phyloP scores from a whole-genome alignment of 75 land plant genomes.

The Cupressus sempervirens region DNA sequence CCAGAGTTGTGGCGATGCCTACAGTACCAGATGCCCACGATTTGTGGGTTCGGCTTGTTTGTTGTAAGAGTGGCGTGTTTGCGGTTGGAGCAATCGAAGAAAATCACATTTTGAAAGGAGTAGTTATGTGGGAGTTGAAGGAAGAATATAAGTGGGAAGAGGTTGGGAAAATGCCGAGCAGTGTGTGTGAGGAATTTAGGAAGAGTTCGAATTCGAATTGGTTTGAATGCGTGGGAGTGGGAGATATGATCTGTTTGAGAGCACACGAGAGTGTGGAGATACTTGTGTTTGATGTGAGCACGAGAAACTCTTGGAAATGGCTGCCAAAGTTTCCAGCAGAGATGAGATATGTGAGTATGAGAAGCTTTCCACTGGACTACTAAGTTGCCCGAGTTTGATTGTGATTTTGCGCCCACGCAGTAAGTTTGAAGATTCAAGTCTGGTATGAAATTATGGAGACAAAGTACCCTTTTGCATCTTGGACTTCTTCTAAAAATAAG shows the following conservation, averaged over 20 bases:
- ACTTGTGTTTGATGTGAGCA: not conserved
- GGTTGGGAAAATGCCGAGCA: no score
- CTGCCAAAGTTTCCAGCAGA: not conserved
- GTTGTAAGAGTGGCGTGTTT: not conserved
- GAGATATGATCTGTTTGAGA: not conserved
- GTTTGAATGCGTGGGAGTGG: constrained; percentile 14
- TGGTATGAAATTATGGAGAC: no score
- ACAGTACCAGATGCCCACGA: not conserved
- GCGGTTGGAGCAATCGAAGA: not conserved
- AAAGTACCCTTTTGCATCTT: no score
- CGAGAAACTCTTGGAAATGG: not conserved
- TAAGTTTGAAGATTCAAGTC: no score
- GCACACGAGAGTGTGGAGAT: not conserved
- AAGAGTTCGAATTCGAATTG: constrained; percentile 3
- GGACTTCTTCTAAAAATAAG: no score
- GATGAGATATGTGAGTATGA: not conserved
- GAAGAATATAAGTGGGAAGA: not conserved
- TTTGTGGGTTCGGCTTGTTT: not conserved
- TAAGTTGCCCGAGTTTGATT: no score
- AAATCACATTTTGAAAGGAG: not conserved
- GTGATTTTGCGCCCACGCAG: no score
- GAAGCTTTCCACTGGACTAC: not conserved
- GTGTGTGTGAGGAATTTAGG: no score
- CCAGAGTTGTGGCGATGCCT: not conserved
- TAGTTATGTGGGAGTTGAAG: constrained; percentile 6